Base-by-base conservation (phyloP, 768 basidiomycete genomes). In the Goffeauzyma gilvescens region DNA sequence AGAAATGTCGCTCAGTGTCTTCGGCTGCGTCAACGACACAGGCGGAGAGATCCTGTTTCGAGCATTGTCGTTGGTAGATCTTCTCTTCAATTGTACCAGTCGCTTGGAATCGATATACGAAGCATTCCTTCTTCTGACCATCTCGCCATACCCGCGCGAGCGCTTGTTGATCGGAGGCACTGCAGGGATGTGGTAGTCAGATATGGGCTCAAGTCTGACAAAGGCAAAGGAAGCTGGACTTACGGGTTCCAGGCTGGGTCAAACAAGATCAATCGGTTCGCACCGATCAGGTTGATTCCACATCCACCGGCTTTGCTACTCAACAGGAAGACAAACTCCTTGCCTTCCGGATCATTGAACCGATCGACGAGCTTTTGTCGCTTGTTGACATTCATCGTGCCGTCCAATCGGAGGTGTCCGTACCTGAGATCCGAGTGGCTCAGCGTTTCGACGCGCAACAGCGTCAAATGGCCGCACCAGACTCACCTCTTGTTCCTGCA, bases 61-160 rank as follows among this genome's bases (percentile, higher is more conserved):
- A 81, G 46, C 62, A 62, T 46, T 98, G 93, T 34, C 93, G 72
- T 62, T 98, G 93, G 64, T 95, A 96, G 50, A 96, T 93, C 69
- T 95, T 96, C 66, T 96, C 90, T 64, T 96, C 89, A 48, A 96
- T 93, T 1, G 89, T 93, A 2, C 89, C 90, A 0, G 87, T 86
- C 4, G 84, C 80, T 51, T 95, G 89, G 65, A 96, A 98, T 18
- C 90, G 83, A 62, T 96, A 98, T 3, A 96, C 90, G 53, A 98
- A 98, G 57, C 90, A 98, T 66, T 93, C 89, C 74, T 96, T 96
- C 75, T 93, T 98, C 64, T 96, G 90, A 0, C 90, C 90, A 57
- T 98, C 90, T 67, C 90, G 81, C 90, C 90, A 98, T 7, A 98
- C 90, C 60, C 90, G 85, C 32, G 90, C 90, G 5, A 98, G 71